Evolutionary conservation across 331 rosid genomes (phyloP), one percentile per base, ranked within the genome.

Genomic region (Spiraea crenata): DNA sequence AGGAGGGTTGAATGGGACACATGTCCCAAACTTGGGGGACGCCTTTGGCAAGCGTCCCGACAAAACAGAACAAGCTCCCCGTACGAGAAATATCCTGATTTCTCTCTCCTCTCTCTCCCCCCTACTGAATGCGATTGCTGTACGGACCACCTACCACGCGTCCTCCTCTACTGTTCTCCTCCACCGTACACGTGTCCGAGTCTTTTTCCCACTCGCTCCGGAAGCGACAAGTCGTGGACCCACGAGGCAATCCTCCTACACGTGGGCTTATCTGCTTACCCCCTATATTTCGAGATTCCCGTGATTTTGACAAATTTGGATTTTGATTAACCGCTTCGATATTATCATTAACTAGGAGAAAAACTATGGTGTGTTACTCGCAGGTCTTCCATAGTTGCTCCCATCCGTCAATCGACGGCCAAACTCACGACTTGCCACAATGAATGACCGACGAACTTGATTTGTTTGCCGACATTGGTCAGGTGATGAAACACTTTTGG

Each of bases 161-260:
- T 84, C 75, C 65, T n/a, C 6, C 5, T 31, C 65, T 7, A n/a
- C n/a, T n/a, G n/a, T 8, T 1, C 37, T 14, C 20, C 0, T 0
- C 0, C 0, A 63, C 84, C 85, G 76, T 70, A 77, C 81, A 78
- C 92, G 87, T 76, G 78, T 82, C 42, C 61, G 5, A 2, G 60
- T 76, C 68, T 75, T 52, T 68, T 47, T 71, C n/a, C 79, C 66
- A 13, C 61, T 65, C 0, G 0, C 31, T 15, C 25, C 20, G 25
- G 9, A 68, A 13, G 45, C 51, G 63, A 69, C 52, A 69, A 54
- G 10, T 17, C 48, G n/a, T 17, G 16, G 47, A 9, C 69, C 34
- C 40, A 2, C 63, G 4, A 37, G 15, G 19, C 19, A 1, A 1
- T 8, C 2, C 2, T 5, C 2, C 9, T 16, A 39, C 88, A 83